Percentiles rank a stretch among this genome's conserved stretches.
Conservation (phyloP, 2,329 filamentous ascomycete species). For the Cladophialophora chaetospira region DNA sequence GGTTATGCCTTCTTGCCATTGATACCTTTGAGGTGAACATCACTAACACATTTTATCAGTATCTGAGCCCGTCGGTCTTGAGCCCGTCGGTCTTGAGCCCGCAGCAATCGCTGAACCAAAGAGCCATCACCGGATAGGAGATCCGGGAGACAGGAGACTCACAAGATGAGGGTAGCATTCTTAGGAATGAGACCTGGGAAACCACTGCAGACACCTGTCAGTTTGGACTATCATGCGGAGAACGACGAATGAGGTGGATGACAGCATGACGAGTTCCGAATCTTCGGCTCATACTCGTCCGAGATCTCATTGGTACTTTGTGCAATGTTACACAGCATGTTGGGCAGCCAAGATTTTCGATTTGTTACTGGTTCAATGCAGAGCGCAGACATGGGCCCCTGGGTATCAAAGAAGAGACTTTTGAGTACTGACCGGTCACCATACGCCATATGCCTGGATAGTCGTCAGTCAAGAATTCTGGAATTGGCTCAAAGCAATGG, state of each 20-base stretch:
- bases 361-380: background rate
- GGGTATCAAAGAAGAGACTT: background rate
- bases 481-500: too few species aligned
- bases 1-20: conserved; percentile 40
- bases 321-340: background rate
- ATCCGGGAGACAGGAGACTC: conserved; percentile 47
- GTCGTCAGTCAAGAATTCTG: conserved; percentile 9
- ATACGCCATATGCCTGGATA: conserved; percentile 38
- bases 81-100: background rate
- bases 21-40: conserved; percentile 69
- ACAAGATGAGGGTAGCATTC: conserved; percentile 80
- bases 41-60: conserved; percentile 47
- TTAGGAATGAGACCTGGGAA: conserved; percentile 77
- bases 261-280: background rate
- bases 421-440: conserved; percentile 41
- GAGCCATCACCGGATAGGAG: background rate
- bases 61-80: background rate
- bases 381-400: background rate
- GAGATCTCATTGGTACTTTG: background rate
- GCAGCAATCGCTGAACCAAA: background rate
- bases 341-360: background rate
- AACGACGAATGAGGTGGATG: background rate
- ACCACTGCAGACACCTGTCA: conserved; percentile 57
- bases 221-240: too few species aligned
- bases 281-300: background rate